A percentile compares a stretch with the other conserved stretches of the same genome.
phyloP scores from a whole-genome alignment of 2,329 filamentous ascomycete genomes.

The Cadophora luteo-olivacea region DNA sequence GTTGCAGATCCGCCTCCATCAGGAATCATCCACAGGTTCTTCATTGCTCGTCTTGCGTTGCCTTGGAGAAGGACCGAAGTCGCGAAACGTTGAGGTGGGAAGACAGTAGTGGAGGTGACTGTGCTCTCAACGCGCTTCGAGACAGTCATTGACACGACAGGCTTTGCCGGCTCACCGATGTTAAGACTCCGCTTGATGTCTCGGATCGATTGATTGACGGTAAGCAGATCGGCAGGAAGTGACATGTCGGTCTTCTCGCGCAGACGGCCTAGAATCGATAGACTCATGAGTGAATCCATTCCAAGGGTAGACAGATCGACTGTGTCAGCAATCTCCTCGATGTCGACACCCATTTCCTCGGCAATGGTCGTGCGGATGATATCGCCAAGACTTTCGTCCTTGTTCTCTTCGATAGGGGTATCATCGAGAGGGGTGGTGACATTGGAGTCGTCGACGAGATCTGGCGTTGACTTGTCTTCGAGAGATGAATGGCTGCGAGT shows the following conservation, averaged over 20 bases:
- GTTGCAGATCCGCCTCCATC: constrained; percentile 54
- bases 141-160: constrained; percentile 15
- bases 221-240: constrained; percentile 50
- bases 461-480: constrained; percentile 45
- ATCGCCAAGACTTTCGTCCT: constrained; percentile 55
- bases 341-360: constrained; percentile 74
- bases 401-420: constrained; percentile 50
- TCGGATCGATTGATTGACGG: constrained; percentile 36
- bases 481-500: constrained; percentile 19
- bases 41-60: constrained; percentile 52
- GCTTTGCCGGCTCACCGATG: constrained; percentile 34
- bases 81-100: constrained; percentile 30
- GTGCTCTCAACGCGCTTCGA: constrained; percentile 6
- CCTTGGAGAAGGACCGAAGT: constrained; percentile 53
- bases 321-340: constrained; percentile 64
- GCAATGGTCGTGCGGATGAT: constrained; percentile 70
- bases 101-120: constrained; percentile 12
- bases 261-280: constrained; percentile 61
- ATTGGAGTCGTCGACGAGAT: constrained; percentile 55
- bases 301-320: constrained; percentile 62
- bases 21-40: constrained; percentile 53
- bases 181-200: constrained; percentile 42
- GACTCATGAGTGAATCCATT: constrained; percentile 64
- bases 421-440: constrained; percentile 61
- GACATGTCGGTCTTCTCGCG: constrained; percentile 61